Evolutionary conservation across 2,329 filamentous ascomycete genomes (phyloP), one percentile per base, ranked within the genome.

Genomic region (Penicillium frequentans): DNA sequence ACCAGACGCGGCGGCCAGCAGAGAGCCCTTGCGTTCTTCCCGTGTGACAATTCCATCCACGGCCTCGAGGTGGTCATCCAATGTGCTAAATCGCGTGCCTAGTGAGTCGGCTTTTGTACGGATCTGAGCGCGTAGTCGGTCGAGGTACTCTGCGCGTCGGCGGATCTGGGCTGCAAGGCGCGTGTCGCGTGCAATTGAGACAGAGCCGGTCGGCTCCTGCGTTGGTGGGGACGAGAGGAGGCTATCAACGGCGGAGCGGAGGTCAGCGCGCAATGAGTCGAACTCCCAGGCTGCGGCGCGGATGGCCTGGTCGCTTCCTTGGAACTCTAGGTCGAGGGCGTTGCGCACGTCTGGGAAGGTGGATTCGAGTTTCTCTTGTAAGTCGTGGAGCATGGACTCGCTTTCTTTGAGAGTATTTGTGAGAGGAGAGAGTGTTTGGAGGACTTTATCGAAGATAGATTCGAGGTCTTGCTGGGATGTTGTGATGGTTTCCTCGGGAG

Each of bases 251-350:
- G 72, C 70, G 5, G 73, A 73, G 52, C 65, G 72, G 3, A 76
- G 63, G 55, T 75, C 73, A 10, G 68, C 67, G 45, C 68, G 68
- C 10, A 76, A 63, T 14, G 70, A 71, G 49, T 73, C 71, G 49
- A 75, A 70, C 58, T 73, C 68, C 58, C 67, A 67, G 0, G 65
- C 60, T 29, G 73, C 72, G 10, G 70, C 60, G 47, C 70, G 66
- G 3, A 71, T 62, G 16, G 72, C 72, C 47, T 65, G 57, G 57
- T 67, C 64, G 56, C 70, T 69, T 49, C 73, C 72, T 48, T 68
- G 63, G 54, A 75, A 75, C 55, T 76, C 73, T 11, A 75, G 70
- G 14, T 73, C 66, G 1, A 75, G 67, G n/a, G 73, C 72, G 48
- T 75, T 61, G 26, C 66, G 69, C 2, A 58, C 68, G 23, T 67